Percentiles rank a stretch among this genome's conserved stretches.
Conservation (phyloP, 108 stramenopile genomes). For the Cyclotella choctawhatcheeana region DNA sequence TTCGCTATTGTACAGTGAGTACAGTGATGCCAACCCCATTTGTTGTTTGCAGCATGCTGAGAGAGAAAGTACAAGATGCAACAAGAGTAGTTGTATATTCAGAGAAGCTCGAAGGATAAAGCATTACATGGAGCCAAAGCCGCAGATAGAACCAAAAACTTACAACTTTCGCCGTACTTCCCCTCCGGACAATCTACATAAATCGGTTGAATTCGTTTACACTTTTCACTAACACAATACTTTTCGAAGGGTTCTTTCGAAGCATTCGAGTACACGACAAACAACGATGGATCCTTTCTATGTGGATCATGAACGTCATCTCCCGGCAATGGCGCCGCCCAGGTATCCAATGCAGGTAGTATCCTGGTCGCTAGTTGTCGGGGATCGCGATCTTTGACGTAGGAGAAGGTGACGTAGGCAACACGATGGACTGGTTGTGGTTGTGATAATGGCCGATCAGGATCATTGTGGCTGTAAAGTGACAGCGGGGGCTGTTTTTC, state of each 20-base stretch:
- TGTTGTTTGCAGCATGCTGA: constrained; percentile 50
- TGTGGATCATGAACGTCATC: no score
- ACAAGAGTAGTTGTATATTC: no score
- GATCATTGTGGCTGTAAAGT: no score
- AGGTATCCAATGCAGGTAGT: constrained; percentile 22
- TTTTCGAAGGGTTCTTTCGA: constrained; percentile 17
- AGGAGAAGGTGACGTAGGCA: constrained; percentile 21
- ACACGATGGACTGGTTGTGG: constrained; percentile 7
- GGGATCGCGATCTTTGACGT: constrained; percentile 13
- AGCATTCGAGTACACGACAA: constrained; percentile 12
- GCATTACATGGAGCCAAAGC: no score
- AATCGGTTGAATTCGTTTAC: constrained; percentile 30
- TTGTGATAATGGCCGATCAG: no score
- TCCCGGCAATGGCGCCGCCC: constrained; percentile 27
- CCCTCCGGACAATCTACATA: constrained; percentile 49
- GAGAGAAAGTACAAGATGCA: no score
- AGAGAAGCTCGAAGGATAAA: no score
- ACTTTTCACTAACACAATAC: no score
- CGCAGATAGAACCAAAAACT: no score
- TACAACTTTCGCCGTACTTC: constrained; percentile 33
- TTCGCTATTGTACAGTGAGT: no score
- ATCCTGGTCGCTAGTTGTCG: neutral
- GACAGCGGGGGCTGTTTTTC: no score
- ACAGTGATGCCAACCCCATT: constrained; percentile 28
- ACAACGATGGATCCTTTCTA: neutral